Evolutionary conservation across 2,329 filamentous ascomycete species (phyloP), one percentile per base, ranked within the genome.

Genomic region (Penicillium sp.): DNA sequence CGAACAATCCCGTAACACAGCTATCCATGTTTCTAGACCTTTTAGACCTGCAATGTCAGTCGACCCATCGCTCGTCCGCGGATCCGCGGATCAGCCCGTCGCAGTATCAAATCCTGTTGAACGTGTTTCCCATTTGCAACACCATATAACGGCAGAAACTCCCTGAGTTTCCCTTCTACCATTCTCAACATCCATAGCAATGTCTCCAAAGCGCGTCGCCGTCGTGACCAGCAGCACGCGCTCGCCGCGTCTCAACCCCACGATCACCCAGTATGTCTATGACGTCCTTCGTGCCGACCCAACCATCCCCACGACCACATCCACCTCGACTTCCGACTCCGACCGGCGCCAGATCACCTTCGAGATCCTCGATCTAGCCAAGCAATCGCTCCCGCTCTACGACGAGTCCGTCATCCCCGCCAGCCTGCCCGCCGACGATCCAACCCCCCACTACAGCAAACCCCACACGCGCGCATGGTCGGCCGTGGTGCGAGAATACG

Each of bases 391-490:
- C 0, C 66, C 67, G 5, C 45, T 68, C 14, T 71, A 63, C 51
- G 54, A 70, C 38, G 65, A 71, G 43, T 45, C 63, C 2, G 57
- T 53, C 10, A 64, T 70, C 20, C 69, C 68, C 1, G 60, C 64
- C 10, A 48, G 46, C 7, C 58, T 69, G 15, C 55, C 54, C 8
- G 45, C 54, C 1, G 18, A 51, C 3, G 48, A 57, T 10, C 53
- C 53, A 8, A 51, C 51, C 10, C 51, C 53, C 8, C 52, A 62
- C 30, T 72, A 70, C 52, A 48, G 43, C 4, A 59, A 67, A 33
- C 47, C 50, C 4, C 64, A 69, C 37, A 65, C 64, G 1, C 59
- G 52, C 4, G 51, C 46, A 15, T 73, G 70, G 70, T 66, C 63
- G 0, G 28, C 41, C 1, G 51, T 63, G 14, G 64, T 73, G 29